These are phyloP conservation scores for Monilinia fructigena DNA, from an alignment of 2,329 filamentous ascomycete genomes.

Conservation along the genomic window DNA sequence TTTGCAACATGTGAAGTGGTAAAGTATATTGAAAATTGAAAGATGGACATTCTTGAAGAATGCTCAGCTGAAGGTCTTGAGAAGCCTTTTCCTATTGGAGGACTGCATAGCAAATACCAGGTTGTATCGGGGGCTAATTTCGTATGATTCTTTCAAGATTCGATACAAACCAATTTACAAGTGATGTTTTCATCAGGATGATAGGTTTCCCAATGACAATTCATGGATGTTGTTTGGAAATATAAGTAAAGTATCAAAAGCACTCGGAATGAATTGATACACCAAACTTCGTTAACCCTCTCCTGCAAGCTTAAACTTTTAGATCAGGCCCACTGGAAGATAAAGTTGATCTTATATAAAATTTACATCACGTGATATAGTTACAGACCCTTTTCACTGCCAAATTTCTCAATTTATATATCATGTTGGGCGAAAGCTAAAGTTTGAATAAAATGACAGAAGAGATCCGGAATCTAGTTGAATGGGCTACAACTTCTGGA, in stretches of 20 bases:
- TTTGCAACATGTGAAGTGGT: background rate
- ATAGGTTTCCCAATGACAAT: too few relatives aligned
- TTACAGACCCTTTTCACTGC: background rate
- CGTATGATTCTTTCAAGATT: background rate
- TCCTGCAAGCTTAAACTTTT: too few relatives aligned
- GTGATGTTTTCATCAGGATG: too few relatives aligned
- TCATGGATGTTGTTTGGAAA: too few relatives aligned
- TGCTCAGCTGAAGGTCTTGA: background rate
- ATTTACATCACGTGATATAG: too few relatives aligned
- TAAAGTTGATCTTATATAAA: too few relatives aligned
- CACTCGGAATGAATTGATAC: too few relatives aligned
- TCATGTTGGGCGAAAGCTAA: background rate
- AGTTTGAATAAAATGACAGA: conserved; percentile 4
- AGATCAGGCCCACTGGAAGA: too few relatives aligned
- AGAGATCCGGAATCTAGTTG: conserved; percentile 43
- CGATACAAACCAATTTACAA: background rate
- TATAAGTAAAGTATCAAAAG: too few relatives aligned
- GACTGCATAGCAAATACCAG: background rate
- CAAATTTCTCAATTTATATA: background rate
- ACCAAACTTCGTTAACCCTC: too few relatives aligned
- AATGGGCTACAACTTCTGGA: conserved; percentile 50
- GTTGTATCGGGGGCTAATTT: background rate
- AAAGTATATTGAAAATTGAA: background rate
- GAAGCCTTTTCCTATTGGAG: conserved; percentile 17
- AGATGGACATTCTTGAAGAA: background rate